Evolutionary conservation across 2,329 filamentous ascomycete species (phyloP).

Genomic region (Xylariomycetidae sp.): DNA sequence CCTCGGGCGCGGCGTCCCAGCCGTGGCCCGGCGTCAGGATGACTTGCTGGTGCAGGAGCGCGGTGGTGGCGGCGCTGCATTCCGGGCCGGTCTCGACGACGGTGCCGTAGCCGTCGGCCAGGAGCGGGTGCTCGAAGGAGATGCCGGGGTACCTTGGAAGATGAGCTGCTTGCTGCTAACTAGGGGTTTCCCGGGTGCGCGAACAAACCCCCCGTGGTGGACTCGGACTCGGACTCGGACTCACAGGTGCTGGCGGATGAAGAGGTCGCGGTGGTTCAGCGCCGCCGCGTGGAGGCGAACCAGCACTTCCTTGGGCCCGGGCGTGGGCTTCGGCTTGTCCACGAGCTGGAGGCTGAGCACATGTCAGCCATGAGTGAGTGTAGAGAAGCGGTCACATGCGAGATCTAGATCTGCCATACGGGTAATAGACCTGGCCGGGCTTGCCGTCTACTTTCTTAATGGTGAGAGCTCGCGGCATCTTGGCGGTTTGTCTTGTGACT

Average conservation of each 20-base stretch:
- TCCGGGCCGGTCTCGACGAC: conserved; percentile 59
- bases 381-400: no score
- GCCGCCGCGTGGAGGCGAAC: conserved; percentile 72
- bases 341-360: conserved; percentile 50
- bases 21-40: conserved; percentile 68
- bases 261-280: conserved; percentile 92
- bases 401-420: conserved; percentile 40
- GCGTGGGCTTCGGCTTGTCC: conserved; percentile 55
- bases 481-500: not conserved
- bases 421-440: conserved; percentile 83
- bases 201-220: no score
- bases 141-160: conserved; percentile 80
- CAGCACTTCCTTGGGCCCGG: conserved; percentile 62
- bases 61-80: conserved; percentile 27
- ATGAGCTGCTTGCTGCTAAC: no score
- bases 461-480: conserved; percentile 52
- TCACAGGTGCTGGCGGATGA: conserved; percentile 84
- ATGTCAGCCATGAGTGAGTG: not conserved
- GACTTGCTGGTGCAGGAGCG: conserved; percentile 57
- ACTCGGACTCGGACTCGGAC: no score
- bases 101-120: conserved; percentile 75
- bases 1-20: conserved; percentile 66
- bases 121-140: conserved; percentile 69
- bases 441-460: conserved; percentile 71
- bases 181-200: no score